A percentile compares a stretch with the other conserved stretches of the same genome.
Evolutionary conservation across 1,284 basidiomycete species (phyloP).

Genomic region (Microbotryum scabiosae): DNA sequence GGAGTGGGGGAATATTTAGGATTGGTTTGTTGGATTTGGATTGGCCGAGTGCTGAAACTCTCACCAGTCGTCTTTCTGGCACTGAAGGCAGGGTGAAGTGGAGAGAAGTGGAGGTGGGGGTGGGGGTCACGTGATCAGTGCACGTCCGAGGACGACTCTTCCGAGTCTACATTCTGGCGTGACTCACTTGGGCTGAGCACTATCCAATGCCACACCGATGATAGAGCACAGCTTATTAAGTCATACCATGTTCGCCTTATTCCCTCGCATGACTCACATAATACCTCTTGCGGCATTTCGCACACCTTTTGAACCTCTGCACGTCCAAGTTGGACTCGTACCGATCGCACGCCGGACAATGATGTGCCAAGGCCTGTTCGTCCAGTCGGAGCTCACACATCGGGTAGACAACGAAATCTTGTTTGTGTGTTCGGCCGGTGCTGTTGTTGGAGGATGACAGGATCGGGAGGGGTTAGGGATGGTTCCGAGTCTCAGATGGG

Average conservation of each 20-base stretch:
- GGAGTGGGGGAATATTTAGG: no score
- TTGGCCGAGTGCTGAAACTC: no score
- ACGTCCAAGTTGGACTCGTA: conserved; percentile 3
- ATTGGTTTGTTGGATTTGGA: no score
- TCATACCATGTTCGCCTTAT: not conserved
- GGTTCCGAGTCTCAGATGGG: no score
- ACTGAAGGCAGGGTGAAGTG: not conserved
- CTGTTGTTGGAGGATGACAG: not conserved
- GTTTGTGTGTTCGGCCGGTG: conserved; percentile 13
- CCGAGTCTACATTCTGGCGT: not conserved
- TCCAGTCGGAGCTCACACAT: conserved; percentile 13
- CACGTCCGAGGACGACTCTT: no score
- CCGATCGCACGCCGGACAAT: conserved; percentile 9
- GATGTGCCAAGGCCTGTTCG: conserved; percentile 18
- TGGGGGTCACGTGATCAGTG: no score
- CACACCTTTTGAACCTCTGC: conserved; percentile 22
- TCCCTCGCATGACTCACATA: conserved; percentile 13
- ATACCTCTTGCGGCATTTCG: conserved; percentile 21
- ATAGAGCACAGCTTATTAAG: no score
- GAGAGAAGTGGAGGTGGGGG: not conserved
- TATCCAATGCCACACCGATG: not conserved
- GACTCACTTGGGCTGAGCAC: conserved; percentile 17
- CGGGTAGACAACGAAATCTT: conserved; percentile 17
- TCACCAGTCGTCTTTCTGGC: conserved; percentile 19
- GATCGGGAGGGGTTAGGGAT: not conserved